phyloP scores from a whole-genome alignment of 805 yeast species.

The Kurtzmaniella fragi region DNA sequence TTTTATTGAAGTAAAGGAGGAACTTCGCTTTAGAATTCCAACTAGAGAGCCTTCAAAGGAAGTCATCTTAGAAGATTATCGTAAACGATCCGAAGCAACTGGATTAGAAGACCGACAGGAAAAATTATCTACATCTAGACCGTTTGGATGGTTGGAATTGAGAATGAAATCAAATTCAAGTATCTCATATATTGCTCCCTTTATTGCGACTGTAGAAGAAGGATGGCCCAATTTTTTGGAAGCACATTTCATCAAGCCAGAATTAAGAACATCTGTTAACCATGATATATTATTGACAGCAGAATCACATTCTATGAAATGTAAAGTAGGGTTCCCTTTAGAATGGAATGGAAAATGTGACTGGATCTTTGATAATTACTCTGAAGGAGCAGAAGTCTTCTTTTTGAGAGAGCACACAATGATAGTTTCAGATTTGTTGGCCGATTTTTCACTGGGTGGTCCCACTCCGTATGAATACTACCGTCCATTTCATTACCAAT shows the following conservation, averaged over 20 bases:
- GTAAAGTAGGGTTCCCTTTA: constrained; percentile 65
- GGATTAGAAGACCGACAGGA: constrained; percentile 12
- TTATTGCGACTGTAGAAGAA: constrained; percentile 45
- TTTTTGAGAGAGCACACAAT: constrained; percentile 79
- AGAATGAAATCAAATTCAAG: constrained; percentile 53
- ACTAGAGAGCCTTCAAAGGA: constrained; percentile 83
- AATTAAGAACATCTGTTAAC: constrained; percentile 77
- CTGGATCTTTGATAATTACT: constrained; percentile 58
- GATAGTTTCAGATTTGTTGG: constrained; percentile 61
- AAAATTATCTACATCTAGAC: constrained; percentile 35
- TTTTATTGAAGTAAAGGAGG: constrained; percentile 56
- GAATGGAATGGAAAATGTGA: constrained; percentile 75
- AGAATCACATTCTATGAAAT: constrained; percentile 47
- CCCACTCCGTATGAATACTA: constrained; percentile 70
- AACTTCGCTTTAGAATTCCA: constrained; percentile 69
- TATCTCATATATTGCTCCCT: constrained; percentile 41
- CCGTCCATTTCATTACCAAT: constrained; percentile 60
- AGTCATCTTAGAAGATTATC: constrained; percentile 1
- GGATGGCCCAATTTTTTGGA: constrained; percentile 52
- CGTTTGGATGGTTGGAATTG: constrained; percentile 91
- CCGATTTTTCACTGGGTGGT: constrained; percentile 74
- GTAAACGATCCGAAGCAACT: no score
- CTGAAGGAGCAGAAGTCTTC: constrained; percentile 54
- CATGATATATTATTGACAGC: constrained; percentile 76
- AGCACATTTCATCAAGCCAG: constrained; percentile 48